phyloP scores from a whole-genome alignment of 306 rosid species.

The Glycine soja region DNA sequence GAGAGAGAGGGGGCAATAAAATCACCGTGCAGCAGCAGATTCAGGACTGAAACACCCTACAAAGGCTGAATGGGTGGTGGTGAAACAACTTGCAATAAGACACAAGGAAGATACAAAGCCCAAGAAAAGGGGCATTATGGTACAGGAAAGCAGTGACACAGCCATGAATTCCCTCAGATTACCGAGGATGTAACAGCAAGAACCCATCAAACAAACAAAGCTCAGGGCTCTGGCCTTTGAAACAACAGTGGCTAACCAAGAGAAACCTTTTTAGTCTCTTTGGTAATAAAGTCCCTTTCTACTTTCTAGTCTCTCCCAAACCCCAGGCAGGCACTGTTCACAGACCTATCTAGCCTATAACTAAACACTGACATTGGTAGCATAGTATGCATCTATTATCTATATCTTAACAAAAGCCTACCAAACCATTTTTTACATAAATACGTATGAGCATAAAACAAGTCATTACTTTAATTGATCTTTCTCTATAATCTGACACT shows the following conservation, averaged over 20 bases:
- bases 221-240: slow-evolving; percentile 50
- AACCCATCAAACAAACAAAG: slow-evolving; percentile 58
- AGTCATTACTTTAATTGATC: slow-evolving; percentile 45
- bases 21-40: slow-evolving; percentile 58
- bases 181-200: slow-evolving; percentile 67
- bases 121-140: slow-evolving; percentile 56
- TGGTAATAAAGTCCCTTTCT: slow-evolving; percentile 56
- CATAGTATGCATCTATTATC: slow-evolving; percentile 40
- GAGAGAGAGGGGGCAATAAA: slow-evolving; percentile 26
- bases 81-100: slow-evolving; percentile 59
- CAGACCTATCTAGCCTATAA: slow-evolving; percentile 53
- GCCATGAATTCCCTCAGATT: slow-evolving; percentile 85
- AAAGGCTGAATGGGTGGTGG: slow-evolving; percentile 47
- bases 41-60: slow-evolving; percentile 51
- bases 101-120: slow-evolving; percentile 58
- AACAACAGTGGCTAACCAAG: slow-evolving; percentile 52
- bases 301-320: slow-evolving; percentile 13
- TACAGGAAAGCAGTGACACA: slow-evolving; percentile 71
- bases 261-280: slow-evolving; percentile 53
- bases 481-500: slow-evolving; percentile 56
- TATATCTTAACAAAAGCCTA: neutral
- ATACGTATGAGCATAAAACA: slow-evolving; percentile 44
- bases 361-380: slow-evolving; percentile 66
- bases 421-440: slow-evolving; percentile 1
- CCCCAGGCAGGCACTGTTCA: slow-evolving; percentile 43